These are phyloP conservation scores for Vitis riparia DNA, from an alignment of 164 flowering plant genomes.

Conservation along the genomic window DNA sequence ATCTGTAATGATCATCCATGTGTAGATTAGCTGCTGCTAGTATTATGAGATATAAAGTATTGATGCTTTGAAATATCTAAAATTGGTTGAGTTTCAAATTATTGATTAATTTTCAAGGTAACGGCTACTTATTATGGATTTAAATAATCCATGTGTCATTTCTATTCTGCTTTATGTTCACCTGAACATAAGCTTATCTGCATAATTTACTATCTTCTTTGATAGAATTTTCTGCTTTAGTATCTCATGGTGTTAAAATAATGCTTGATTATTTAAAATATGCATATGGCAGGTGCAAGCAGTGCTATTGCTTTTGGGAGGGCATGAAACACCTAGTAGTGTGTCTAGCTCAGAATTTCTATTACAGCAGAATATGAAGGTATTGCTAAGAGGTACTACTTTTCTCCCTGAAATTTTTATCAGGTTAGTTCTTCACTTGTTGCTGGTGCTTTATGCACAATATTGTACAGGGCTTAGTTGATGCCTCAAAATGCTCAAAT, in stretches of 20 bases:
- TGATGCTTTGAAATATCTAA: too few relatives aligned
- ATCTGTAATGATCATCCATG: too few relatives aligned
- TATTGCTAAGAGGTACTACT: neutral
- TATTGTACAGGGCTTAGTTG: constrained; percentile 17
- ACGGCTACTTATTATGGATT: too few relatives aligned
- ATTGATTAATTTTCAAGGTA: too few relatives aligned
- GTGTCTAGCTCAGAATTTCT: constrained; percentile 15
- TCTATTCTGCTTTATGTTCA: too few relatives aligned
- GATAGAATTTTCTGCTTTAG: too few relatives aligned
- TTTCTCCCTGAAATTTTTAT: neutral
- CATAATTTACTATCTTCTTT: too few relatives aligned
- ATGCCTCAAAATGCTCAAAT: constrained; percentile 17
- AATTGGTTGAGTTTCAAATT: too few relatives aligned
- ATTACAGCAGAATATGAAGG: constrained; percentile 12
- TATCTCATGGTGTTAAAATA: neutral
- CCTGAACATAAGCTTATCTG: too few relatives aligned
- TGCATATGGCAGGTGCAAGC: constrained; percentile 50
- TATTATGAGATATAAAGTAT: too few relatives aligned
- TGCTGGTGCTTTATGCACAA: neutral
- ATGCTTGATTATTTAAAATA: neutral
- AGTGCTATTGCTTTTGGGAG: constrained; percentile 54
- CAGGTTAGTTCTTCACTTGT: neutral
- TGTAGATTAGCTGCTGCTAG: too few relatives aligned
- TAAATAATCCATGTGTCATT: too few relatives aligned
- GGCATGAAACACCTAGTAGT: constrained; percentile 36